phyloP scores from a whole-genome alignment of 257 asterid genomes.

The Capsicum baccatum region DNA sequence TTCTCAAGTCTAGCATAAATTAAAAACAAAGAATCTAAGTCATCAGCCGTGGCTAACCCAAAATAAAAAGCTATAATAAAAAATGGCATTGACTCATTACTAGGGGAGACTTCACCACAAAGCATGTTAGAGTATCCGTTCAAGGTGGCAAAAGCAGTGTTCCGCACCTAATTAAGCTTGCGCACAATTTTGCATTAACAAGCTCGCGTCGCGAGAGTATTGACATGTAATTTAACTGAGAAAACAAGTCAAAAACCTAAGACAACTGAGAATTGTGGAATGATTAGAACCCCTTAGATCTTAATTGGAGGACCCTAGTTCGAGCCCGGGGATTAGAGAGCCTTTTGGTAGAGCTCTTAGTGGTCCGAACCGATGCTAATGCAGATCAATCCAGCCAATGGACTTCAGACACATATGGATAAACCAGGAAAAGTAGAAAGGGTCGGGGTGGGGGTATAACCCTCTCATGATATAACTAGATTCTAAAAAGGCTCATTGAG shows the following conservation, averaged over 20 bases:
- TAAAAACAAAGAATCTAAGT: background rate
- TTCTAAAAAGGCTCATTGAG: background rate
- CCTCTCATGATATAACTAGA: conserved; percentile 8
- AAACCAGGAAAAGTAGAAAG: background rate
- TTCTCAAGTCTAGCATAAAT: background rate
- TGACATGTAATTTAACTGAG: background rate
- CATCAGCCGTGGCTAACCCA: background rate
- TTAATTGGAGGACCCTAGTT: background rate
- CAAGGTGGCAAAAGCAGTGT: background rate
- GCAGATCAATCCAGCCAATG: background rate
- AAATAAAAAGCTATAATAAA: background rate
- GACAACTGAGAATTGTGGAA: background rate
- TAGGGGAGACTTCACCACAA: background rate
- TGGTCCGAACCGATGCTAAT: background rate
- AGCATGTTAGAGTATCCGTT: background rate
- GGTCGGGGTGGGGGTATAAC: background rate
- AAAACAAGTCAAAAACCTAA: background rate
- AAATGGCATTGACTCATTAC: background rate
- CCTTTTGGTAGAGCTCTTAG: background rate
- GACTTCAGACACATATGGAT: background rate
- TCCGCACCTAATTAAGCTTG: background rate
- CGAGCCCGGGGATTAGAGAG: background rate
- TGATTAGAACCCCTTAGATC: background rate
- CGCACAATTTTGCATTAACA: background rate
- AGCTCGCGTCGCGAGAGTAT: background rate